Evolutionary conservation across 1,284 basidiomycete species (phyloP).

Genomic region (Volvariella volvacea): DNA sequence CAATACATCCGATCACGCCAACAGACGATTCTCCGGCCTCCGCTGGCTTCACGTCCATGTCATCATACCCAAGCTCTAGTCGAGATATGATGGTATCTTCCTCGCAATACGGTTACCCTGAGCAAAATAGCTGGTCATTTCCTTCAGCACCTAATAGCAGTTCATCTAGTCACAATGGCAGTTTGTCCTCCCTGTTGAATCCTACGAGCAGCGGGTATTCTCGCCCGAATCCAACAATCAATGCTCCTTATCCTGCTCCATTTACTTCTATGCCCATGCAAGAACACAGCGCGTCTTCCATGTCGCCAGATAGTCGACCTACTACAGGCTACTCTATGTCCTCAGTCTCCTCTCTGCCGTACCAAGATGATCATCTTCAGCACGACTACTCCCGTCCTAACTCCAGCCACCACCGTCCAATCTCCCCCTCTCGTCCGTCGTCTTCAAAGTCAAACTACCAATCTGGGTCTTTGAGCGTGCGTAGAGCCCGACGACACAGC

Average conservation of each 20-base stretch:
- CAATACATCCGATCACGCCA: constrained; percentile 57
- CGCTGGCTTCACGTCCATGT: constrained; percentile 48
- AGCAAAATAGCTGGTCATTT: constrained; percentile 54
- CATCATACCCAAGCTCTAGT: constrained; percentile 38
- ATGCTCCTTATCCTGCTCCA: constrained; percentile 61
- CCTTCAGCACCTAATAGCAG: constrained; percentile 41
- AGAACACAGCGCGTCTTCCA: constrained; percentile 61
- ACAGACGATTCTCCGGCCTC: constrained; percentile 58
- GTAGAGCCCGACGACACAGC: constrained; percentile 67
- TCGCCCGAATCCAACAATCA: constrained; percentile 57
- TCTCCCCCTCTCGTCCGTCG: constrained; percentile 54
- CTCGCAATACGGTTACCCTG: constrained; percentile 52
- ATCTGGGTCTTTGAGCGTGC: constrained; percentile 52
- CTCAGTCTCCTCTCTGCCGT: constrained; percentile 66
- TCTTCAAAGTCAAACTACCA: constrained; percentile 56
- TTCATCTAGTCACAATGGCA: constrained; percentile 59
- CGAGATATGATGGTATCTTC: constrained; percentile 41
- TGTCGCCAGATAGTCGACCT: constrained; percentile 77
- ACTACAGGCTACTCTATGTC: constrained; percentile 78
- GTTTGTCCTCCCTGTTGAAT: constrained; percentile 74
- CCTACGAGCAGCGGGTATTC: constrained; percentile 58
- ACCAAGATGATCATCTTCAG: constrained; percentile 53
- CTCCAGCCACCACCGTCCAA: constrained; percentile 62
- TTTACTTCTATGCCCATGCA: constrained; percentile 64
- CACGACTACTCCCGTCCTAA: constrained; percentile 63